Conservation (phyloP, 495 filamentous ascomycete species). For the Podospora didyma region DNA sequence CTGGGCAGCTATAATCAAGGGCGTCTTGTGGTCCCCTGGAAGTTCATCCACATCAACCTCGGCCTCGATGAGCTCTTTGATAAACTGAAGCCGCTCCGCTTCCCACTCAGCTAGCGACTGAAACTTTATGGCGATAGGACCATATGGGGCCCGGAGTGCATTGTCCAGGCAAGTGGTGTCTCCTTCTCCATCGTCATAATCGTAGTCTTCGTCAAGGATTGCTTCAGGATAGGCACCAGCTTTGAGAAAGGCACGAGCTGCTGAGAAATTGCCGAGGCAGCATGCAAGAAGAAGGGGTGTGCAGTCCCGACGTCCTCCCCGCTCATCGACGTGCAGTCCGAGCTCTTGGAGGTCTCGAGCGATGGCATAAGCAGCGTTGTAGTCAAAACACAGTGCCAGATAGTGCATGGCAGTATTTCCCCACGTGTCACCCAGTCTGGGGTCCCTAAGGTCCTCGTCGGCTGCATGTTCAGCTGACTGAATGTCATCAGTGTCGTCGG, state of each 20-base stretch:
- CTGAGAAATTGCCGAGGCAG: constrained; percentile 2
- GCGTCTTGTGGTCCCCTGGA: neutral
- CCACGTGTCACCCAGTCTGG: neutral
- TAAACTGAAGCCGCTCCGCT: neutral
- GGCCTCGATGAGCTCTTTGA: neutral
- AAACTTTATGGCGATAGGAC: neutral
- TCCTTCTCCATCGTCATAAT: neutral
- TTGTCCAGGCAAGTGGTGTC: constrained; percentile 1
- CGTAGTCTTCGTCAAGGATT: neutral
- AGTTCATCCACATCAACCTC: constrained; percentile 1
- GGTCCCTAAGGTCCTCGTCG: neutral
- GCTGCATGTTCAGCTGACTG: neutral
- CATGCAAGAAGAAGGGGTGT: constrained; percentile 4
- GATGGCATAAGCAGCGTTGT: neutral
- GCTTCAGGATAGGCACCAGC: constrained; percentile 4
- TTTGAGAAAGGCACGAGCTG: constrained; percentile 3
- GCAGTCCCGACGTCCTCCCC: neutral
- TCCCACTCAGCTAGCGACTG: neutral
- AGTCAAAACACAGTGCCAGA: constrained; percentile 1
- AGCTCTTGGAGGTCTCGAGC: neutral
- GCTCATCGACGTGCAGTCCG: neutral
- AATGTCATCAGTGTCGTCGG: neutral
- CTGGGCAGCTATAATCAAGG: constrained; percentile 3
- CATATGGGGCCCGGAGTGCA: neutral
- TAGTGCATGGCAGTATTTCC: constrained; percentile 7